phyloP scores from a whole-genome alignment of 148 eudicot species.

The Arbutus unedo region DNA sequence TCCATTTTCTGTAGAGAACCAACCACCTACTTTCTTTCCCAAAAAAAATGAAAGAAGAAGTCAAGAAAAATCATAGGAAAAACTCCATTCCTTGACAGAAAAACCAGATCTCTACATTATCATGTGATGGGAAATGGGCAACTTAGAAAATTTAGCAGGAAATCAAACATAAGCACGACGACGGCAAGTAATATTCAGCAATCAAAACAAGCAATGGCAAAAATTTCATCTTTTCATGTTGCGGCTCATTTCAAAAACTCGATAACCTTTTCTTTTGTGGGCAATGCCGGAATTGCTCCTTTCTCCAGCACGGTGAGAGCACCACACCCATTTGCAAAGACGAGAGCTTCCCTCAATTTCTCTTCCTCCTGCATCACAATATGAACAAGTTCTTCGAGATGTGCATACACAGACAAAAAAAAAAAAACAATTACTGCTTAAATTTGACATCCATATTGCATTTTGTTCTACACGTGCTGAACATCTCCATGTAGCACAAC shows the following conservation, averaged over 20 bases:
- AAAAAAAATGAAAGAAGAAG: too few species aligned
- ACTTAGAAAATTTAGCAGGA: not conserved
- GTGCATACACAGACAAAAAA: not conserved
- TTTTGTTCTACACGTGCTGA: not conserved
- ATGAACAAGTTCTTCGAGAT: not conserved
- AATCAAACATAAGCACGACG: not conserved
- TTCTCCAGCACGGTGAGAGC: constrained; percentile 67
- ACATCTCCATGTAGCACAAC: not conserved
- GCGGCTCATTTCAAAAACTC: not conserved
- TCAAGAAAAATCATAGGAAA: too few species aligned
- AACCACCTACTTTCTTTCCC: too few species aligned
- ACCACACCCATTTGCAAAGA: constrained; percentile 81
- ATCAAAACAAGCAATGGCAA: not conserved
- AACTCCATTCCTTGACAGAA: too few species aligned
- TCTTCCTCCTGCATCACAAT: constrained; percentile 49
- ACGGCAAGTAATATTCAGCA: not conserved
- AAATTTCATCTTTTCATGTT: not conserved
- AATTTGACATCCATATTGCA: not conserved
- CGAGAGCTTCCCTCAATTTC: constrained; percentile 54
- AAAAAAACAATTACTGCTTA: not conserved
- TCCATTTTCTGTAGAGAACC: too few species aligned
- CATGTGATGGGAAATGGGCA: not conserved
- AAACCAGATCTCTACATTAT: too few species aligned
- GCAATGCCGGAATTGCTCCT: constrained; percentile 82
- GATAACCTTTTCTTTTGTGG: constrained; percentile 37